Percentiles rank a stretch among this genome's conserved stretches.
Evolutionary conservation across 352 stramenopile genomes (phyloP).

Genomic region (Phytophthora cactorum): DNA sequence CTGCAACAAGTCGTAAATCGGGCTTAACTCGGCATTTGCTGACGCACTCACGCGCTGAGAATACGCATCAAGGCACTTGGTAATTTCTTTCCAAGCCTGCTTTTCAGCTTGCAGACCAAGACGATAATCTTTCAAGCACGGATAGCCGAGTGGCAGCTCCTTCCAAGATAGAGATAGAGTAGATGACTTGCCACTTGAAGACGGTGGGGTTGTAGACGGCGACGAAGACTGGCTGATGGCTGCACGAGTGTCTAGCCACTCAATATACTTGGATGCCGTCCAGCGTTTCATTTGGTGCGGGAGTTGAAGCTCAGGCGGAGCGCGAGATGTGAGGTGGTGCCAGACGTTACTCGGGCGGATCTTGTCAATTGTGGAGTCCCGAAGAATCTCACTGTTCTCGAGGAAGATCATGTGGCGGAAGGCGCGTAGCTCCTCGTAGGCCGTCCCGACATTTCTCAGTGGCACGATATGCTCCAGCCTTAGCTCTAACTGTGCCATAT

Average conservation of each 20-base stretch:
- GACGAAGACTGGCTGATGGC: conserved; percentile 32
- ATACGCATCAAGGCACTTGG: conserved; percentile 81
- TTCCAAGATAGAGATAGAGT: conserved; percentile 31
- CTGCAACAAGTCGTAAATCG: conserved; percentile 78
- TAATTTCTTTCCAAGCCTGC: conserved; percentile 82
- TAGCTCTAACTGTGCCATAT: conserved; percentile 87
- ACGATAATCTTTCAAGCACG: conserved; percentile 63
- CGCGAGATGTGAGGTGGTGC: conserved; percentile 82
- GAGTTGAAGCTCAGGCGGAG: conserved; percentile 71
- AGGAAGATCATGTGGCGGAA: conserved; percentile 89
- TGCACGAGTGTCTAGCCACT: conserved; percentile 76
- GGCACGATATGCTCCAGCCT: conserved; percentile 65
- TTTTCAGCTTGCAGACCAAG: conserved; percentile 66
- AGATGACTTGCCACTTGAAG: conserved; percentile 30
- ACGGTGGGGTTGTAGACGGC: conserved; percentile 24
- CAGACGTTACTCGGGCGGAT: conserved; percentile 87
- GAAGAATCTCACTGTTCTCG: conserved; percentile 61
- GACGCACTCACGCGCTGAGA: conserved; percentile 73
- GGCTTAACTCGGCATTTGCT: conserved; percentile 48
- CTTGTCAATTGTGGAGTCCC: conserved; percentile 80
- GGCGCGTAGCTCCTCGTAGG: conserved; percentile 79
- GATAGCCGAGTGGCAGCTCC: conserved; percentile 69
- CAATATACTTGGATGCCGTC: conserved; percentile 78
- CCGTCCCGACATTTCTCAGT: conserved; percentile 58
- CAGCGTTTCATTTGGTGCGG: conserved; percentile 80